A percentile compares a stretch with the other conserved stretches of the same genome.
These are phyloP conservation scores for Colletotrichum spaethianum DNA, from an alignment of 2,329 filamentous ascomycete genomes.

Conservation along the genomic window DNA sequence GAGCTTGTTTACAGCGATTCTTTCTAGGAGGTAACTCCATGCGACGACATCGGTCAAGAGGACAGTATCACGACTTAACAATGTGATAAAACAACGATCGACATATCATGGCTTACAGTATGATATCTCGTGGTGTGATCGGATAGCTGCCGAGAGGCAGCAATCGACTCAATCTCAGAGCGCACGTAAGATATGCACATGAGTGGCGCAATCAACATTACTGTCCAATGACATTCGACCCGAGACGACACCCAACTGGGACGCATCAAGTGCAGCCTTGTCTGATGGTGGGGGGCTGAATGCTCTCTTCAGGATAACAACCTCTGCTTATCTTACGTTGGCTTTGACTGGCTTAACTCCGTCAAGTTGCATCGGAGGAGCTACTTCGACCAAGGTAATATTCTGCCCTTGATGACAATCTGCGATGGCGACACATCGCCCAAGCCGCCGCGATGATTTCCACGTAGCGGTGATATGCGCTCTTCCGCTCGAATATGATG, in stretches of 20 bases:
- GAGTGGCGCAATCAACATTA: neutral
- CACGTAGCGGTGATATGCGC: slow-evolving; percentile 33
- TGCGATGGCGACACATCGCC: neutral
- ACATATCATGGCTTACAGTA: neutral
- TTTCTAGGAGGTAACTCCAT: neutral
- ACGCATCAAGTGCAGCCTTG: neutral
- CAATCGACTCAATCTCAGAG: neutral
- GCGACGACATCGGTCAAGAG: neutral
- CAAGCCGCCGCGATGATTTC: slow-evolving; percentile 28
- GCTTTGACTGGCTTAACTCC: neutral
- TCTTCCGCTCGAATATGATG: slow-evolving; percentile 27
- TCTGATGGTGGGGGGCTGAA: neutral
- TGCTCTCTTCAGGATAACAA: neutral
- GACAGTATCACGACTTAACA: neutral
- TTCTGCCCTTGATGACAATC: neutral
- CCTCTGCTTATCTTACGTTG: neutral
- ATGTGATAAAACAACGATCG: neutral
- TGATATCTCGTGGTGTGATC: neutral
- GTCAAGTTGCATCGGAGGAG: neutral
- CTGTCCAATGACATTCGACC: neutral
- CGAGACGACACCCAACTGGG: neutral
- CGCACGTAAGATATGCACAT: neutral
- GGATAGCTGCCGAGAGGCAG: neutral
- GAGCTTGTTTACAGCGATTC: slow-evolving; percentile 18
- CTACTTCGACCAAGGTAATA: neutral